Percentiles rank a stretch among this genome's conserved stretches.
Conservation (phyloP, 441 rosid genomes). For the Jatropha multifida region DNA sequence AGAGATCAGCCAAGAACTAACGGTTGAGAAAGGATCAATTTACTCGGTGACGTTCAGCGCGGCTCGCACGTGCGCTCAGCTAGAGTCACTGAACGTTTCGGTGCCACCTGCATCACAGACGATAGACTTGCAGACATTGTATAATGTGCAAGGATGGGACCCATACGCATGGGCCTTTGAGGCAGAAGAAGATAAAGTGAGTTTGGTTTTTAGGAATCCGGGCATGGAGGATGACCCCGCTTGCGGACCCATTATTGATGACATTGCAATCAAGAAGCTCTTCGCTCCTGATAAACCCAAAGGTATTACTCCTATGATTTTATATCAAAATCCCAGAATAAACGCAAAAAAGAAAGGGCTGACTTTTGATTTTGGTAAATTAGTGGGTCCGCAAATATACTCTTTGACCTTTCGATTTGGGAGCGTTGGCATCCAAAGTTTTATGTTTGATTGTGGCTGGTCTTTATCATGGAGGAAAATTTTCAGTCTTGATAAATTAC, state of each 20-base stretch:
- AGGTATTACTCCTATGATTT: constrained; percentile 35
- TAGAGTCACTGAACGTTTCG: constrained; percentile 84
- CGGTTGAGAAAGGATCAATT: constrained; percentile 72
- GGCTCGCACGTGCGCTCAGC: constrained; percentile 96
- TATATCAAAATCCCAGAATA: background rate
- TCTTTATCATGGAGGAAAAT: background rate
- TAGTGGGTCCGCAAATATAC: constrained; percentile 1
- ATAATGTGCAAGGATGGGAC: constrained; percentile 97
- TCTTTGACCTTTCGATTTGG: constrained; percentile 15
- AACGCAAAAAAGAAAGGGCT: background rate
- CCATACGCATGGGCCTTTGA: constrained; percentile 88
- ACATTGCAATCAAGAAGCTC: constrained; percentile 83
- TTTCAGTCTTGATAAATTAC: no score
- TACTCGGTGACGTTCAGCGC: constrained; percentile 96
- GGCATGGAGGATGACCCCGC: constrained; percentile 99
- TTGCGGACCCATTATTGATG: constrained; percentile 94
- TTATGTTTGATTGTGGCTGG: background rate
- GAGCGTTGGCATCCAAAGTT: constrained; percentile 8
- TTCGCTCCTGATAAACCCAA: constrained; percentile 64
- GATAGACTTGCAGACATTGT: constrained; percentile 86
- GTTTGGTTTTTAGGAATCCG: constrained; percentile 64
- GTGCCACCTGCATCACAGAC: constrained; percentile 74
- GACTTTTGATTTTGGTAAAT: background rate
- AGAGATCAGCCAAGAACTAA: constrained; percentile 80
- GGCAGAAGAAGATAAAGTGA: constrained; percentile 55